phyloP scores from a whole-genome alignment of 192 early-diverging fungal species.

The Geranomyces michiganensis region DNA sequence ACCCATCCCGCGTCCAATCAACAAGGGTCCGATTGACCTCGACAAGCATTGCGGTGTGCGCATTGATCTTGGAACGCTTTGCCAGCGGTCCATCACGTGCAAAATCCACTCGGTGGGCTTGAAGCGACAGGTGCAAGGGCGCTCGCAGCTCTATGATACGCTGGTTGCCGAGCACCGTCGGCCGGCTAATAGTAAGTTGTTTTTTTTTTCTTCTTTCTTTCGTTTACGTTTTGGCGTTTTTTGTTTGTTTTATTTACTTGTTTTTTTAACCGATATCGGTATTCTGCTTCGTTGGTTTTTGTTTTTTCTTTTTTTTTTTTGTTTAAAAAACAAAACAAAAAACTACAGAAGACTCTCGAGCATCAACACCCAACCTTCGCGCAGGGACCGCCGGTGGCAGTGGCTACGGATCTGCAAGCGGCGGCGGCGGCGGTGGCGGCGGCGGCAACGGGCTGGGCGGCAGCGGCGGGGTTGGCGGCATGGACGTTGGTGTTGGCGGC shows the following conservation, averaged over 20 bases:
- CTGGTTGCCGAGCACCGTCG: constrained; percentile 67
- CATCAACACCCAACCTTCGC: neutral
- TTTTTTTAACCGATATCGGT: too few relatives aligned
- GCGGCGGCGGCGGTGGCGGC: neutral
- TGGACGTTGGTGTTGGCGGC: neutral
- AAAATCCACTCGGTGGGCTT: constrained; percentile 91
- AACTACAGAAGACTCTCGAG: constrained; percentile 1
- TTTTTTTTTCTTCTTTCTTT: neutral
- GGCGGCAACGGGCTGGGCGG: too few relatives aligned
- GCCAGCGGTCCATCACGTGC: constrained; percentile 90
- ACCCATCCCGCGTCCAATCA: constrained; percentile 54
- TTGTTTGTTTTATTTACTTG: too few relatives aligned
- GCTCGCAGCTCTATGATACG: constrained; percentile 82
- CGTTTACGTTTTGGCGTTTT: too few relatives aligned
- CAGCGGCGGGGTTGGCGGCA: neutral
- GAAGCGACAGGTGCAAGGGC: constrained; percentile 82
- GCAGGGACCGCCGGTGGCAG: neutral
- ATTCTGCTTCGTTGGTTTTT: too few relatives aligned
- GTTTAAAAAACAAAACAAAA: too few relatives aligned
- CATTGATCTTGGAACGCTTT: constrained; percentile 61
- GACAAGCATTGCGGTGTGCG: constrained; percentile 90
- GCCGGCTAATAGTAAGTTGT: neutral
- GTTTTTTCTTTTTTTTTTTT: too few relatives aligned
- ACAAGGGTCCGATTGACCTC: constrained; percentile 68
- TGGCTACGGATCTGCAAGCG: neutral